Evolutionary conservation across 2,329 filamentous ascomycete genomes (phyloP), one percentile per base, ranked within the genome.

Genomic region (Colletotrichum orbiculare): DNA sequence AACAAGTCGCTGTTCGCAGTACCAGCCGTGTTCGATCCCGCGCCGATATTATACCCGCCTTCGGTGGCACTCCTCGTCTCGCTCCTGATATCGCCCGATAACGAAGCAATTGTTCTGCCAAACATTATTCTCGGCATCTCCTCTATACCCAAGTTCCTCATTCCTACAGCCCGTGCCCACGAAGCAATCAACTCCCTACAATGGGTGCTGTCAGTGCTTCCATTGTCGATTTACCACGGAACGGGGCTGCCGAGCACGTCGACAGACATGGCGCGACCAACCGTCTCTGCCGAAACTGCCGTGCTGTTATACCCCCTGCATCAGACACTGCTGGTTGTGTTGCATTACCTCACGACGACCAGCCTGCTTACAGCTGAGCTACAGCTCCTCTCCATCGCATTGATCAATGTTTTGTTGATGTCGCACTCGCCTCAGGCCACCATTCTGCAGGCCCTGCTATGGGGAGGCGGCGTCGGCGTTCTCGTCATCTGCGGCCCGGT

Each of bases 321-420:
- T 72, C 91, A 92, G 76, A 89, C 89, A 37, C 81, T 97, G 33
- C 88, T 92, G 73, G 82, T 85, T 37, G 87, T 92, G 37, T 76
- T 98, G 60, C 88, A 92, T 71, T 89, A 92, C 73, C 84, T 98
- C 67, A 95, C 94, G 2, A 95, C 93, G 0, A 97, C 94, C 1
- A 97, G 94, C 76, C 84, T 98, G 46, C 83, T 98, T 55, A 87
- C 91, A 2, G 89, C 96, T 6, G 96, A 99, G 76, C 84, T 97
- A 46, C 93, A 97, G 71, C 83, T 99, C 9, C 85, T 98, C 13
- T 95, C 95, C 1, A 87, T 91, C 43, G 89, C 89, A 2, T 83
- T 99, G 12, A 90, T 97, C 72, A 93, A 97, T 72, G 80, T 97
- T 12, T 80, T 96, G 1, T 75, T 97, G 2, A 86, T 97, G 66